Conservation (phyloP, 2,329 filamentous ascomycete species). For the Colletotrichum sp. region DNA sequence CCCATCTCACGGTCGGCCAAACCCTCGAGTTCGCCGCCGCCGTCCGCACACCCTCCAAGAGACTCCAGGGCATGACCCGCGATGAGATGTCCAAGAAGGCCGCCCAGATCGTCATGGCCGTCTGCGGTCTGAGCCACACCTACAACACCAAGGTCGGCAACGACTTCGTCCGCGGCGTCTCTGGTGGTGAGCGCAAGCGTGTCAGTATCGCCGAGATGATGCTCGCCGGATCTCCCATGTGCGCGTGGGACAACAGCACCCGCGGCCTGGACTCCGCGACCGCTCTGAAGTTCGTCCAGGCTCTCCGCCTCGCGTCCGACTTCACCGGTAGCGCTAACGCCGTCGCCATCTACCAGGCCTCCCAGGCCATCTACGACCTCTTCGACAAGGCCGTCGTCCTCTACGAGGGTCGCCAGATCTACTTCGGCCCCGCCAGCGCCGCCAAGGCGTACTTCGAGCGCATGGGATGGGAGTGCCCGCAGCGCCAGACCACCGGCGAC, state of each 20-base stretch:
- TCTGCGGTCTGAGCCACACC: constrained; percentile 76
- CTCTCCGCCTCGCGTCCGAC: constrained; percentile 68
- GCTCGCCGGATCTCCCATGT: constrained; percentile 62
- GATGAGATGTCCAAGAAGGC: constrained; percentile 66
- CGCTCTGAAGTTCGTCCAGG: constrained; percentile 74
- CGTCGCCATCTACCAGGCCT: constrained; percentile 77
- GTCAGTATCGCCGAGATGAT: constrained; percentile 83
- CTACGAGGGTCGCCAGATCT: constrained; percentile 80
- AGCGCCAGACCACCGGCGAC: constrained; percentile 71
- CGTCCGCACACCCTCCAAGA: constrained; percentile 69
- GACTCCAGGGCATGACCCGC: constrained; percentile 66
- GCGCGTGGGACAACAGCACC: constrained; percentile 75
- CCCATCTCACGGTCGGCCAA: constrained; percentile 76
- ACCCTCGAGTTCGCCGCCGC: constrained; percentile 77
- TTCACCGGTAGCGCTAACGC: constrained; percentile 65
- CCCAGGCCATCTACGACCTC: constrained; percentile 70
- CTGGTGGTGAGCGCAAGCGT: constrained; percentile 76
- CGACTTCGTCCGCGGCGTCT: constrained; percentile 74
- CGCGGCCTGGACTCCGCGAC: constrained; percentile 76
- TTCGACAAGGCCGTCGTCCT: constrained; percentile 80
- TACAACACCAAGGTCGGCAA: constrained; percentile 77
- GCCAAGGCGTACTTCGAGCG: constrained; percentile 71
- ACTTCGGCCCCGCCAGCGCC: constrained; percentile 66
- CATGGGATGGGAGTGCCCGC: constrained; percentile 72
- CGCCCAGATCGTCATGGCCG: constrained; percentile 69